Percentiles rank a stretch among this genome's conserved stretches.
phyloP scores from a whole-genome alignment of 805 yeast genomes.

The Wickerhamiella galacta region DNA sequence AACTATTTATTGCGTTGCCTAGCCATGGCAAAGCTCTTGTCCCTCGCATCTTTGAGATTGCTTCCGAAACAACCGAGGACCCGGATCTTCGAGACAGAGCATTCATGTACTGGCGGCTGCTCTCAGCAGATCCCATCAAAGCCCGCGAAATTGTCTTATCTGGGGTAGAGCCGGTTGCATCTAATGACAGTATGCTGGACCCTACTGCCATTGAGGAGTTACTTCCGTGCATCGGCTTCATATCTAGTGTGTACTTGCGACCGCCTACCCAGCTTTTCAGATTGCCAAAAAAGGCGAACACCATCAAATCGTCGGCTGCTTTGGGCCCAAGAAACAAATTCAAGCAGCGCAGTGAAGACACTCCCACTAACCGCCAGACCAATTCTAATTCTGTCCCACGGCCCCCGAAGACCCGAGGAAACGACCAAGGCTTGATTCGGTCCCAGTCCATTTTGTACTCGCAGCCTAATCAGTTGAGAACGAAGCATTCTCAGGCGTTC shows the following conservation, averaged over 20 bases:
- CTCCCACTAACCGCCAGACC: not conserved
- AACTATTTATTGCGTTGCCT: conserved; percentile 45
- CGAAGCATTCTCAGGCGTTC: too few relatives aligned
- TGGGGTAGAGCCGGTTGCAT: conserved; percentile 40
- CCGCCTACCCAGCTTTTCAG: conserved; percentile 74
- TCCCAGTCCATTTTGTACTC: too few relatives aligned
- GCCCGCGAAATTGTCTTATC: conserved; percentile 42
- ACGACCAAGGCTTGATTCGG: too few relatives aligned
- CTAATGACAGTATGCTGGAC: conserved; percentile 1
- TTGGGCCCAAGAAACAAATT: conserved; percentile 14
- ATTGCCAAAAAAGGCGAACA: conserved; percentile 15
- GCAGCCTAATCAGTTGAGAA: too few relatives aligned
- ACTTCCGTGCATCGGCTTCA: conserved; percentile 62
- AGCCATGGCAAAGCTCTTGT: conserved; percentile 38
- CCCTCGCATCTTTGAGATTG: conserved; percentile 40
- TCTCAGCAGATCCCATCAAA: conserved; percentile 34
- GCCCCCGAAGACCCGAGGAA: too few relatives aligned
- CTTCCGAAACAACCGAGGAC: conserved; percentile 58
- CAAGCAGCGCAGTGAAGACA: not conserved
- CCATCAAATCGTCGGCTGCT: conserved; percentile 13
- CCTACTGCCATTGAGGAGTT: conserved; percentile 59
- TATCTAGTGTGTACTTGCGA: conserved; percentile 70
- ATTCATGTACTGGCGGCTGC: conserved; percentile 66
- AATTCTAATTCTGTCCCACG: too few relatives aligned
- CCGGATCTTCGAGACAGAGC: conserved; percentile 85